Evolutionary conservation across 257 asterid species (phyloP).

Genomic region (Solanum sejunctum): DNA sequence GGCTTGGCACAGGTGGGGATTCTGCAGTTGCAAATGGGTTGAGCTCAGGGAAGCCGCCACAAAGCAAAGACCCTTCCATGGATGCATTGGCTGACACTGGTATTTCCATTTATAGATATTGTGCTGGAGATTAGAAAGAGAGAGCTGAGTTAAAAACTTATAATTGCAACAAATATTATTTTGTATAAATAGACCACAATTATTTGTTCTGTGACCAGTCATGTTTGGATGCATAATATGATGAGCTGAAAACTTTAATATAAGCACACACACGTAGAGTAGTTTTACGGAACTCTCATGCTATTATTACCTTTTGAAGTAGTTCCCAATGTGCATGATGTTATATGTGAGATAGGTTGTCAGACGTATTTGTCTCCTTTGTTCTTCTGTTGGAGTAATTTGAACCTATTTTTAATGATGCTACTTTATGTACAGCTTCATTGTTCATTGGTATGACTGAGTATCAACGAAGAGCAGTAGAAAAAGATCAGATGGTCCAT

Average conservation of each 20-base stretch:
- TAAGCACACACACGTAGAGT: neutral
- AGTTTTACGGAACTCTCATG: neutral
- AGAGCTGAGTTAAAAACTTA: neutral
- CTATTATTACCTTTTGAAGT: neutral
- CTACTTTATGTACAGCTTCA: conserved; percentile 37
- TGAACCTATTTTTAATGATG: neutral
- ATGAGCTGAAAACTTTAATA: neutral
- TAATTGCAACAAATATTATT: too few relatives aligned
- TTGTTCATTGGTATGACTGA: conserved; percentile 39
- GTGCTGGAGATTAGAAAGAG: neutral
- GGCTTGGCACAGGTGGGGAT: conserved; percentile 17
- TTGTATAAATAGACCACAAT: too few relatives aligned
- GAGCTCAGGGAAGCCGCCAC: conserved; percentile 25
- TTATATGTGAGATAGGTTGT: neutral
- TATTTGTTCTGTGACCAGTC: too few relatives aligned
- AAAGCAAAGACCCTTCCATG: too few relatives aligned
- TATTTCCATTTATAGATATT: neutral
- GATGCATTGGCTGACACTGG: too few relatives aligned
- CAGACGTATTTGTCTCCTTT: neutral
- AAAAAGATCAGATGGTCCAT: conserved; percentile 71
- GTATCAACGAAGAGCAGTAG: conserved; percentile 41
- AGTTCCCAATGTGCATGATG: neutral
- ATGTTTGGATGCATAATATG: neutral
- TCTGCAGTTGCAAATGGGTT: conserved; percentile 31
- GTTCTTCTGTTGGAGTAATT: neutral